Evolutionary conservation across 2,329 filamentous ascomycete genomes (phyloP), one percentile per base, ranked within the genome.

Genomic region (Xylaria sp.): DNA sequence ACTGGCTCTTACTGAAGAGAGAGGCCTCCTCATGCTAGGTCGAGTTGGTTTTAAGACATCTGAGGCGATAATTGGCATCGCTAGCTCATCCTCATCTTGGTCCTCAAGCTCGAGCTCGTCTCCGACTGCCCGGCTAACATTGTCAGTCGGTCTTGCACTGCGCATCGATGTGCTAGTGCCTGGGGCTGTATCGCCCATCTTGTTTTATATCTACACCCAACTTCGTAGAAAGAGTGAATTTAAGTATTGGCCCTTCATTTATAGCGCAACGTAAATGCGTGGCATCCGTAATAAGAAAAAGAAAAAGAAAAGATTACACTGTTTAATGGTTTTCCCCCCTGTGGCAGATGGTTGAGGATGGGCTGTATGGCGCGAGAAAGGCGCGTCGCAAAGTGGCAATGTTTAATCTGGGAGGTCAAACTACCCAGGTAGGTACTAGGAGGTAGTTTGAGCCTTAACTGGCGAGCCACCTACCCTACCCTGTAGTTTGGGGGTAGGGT

Each of bases 1-100:
- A 25, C 51, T 54, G 31, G 33, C 40, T 5, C 17, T 17, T 14
- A 33, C 12, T 37, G 60, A 63, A 38, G 66, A 61, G 5, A 57
- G 11, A 17, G 45, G 40, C 25, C 21, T 64, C 56, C 33, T 47
- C 15, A 19, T 37, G 35, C 47, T 51, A 7, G 17, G 46, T 25
- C 19, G 61, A 19, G 33, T 15, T 35, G 50, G 40, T n/a, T 35
- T 59, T 42, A 63, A 43, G 21, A 67, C 53, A 42, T 67, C 65
- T 21, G 65, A 67, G 47, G 12, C 51, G 33, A 67, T 40, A 1
- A 63, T 45, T 8, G 59, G 56, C 53, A 45, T 59, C n/a, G 59
- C 43, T 28, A 65, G 21, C 42, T 65, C 63, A 23, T 65, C 63
- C 60, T 57, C 55, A 21, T 38, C 59, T 2, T 56, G 38, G 6